A percentile compares a stretch with the other conserved stretches of the same genome.
phyloP scores from a whole-genome alignment of 2,329 filamentous ascomycete species.

The Dactylellina leptospora region DNA sequence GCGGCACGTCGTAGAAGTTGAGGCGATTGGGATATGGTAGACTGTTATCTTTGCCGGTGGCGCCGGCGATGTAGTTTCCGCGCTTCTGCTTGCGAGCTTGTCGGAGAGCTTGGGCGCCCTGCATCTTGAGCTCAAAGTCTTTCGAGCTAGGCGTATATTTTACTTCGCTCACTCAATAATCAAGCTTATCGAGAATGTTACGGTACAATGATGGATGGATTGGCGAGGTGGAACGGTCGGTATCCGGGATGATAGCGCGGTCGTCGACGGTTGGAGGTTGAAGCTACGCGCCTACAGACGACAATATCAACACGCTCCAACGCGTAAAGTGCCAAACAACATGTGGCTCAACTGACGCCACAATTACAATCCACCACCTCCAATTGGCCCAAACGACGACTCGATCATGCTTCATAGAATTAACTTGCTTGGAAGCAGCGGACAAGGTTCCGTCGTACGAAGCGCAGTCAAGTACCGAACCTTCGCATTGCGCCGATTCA shows the following conservation, averaged over 20 bases:
- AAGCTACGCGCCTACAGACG: constrained; percentile 3
- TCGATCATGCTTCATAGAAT: neutral
- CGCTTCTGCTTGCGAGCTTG: constrained; percentile 20
- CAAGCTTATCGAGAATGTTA: too few species aligned
- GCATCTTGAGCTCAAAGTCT: constrained; percentile 11
- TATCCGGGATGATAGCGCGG: too few species aligned
- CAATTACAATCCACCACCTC: neutral
- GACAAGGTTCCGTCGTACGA: constrained; percentile 6
- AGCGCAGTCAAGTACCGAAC: neutral
- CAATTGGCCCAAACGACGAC: constrained; percentile 4
- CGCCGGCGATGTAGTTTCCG: constrained; percentile 19
- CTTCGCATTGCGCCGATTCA: neutral
- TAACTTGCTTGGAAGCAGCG: neutral
- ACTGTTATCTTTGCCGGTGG: neutral
- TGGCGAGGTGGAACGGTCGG: too few species aligned
- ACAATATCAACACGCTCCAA: neutral
- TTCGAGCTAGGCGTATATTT: neutral
- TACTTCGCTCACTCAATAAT: too few species aligned
- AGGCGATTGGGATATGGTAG: constrained; percentile 78
- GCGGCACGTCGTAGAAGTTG: constrained; percentile 89
- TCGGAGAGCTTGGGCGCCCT: constrained; percentile 31
- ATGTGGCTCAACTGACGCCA: constrained; percentile 3
- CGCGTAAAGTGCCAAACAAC: constrained; percentile 18
- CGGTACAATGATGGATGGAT: too few species aligned
- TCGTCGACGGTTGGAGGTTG: constrained; percentile 12